Conservation (phyloP, 2,329 filamentous ascomycete species). For the Diaporthe nobilis region DNA sequence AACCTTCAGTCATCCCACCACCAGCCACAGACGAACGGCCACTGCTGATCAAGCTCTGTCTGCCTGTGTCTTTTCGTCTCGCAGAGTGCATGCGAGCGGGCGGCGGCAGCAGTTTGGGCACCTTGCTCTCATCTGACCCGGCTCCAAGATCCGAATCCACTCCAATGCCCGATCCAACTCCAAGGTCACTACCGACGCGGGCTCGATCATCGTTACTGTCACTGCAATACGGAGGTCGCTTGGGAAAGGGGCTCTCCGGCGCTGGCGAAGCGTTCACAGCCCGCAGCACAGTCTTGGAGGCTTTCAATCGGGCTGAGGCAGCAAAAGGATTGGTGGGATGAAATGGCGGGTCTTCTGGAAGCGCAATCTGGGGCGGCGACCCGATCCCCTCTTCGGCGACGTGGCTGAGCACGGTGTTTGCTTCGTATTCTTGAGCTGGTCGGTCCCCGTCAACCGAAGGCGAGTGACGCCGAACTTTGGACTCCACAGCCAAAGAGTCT, state of each 20-base stretch:
- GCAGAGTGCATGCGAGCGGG: constrained; percentile 40
- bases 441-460: background rate
- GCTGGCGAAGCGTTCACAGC: background rate
- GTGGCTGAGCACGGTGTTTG: background rate
- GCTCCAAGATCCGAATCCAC: background rate
- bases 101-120: constrained; percentile 9
- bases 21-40: constrained; percentile 50
- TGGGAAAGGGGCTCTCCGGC: background rate
- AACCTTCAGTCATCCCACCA: constrained; percentile 42
- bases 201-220: constrained; percentile 18
- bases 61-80: constrained; percentile 13
- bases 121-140: constrained; percentile 1
- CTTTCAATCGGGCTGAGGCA: no score
- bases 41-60: constrained; percentile 42
- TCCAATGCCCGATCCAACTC: background rate
- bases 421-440: background rate
- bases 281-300: background rate
- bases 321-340: background rate
- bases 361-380: background rate
- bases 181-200: constrained; percentile 13
- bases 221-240: background rate
- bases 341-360: constrained; percentile 19
- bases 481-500: constrained; percentile 35
- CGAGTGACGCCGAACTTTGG: background rate
- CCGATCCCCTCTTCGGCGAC: background rate